Evolutionary conservation across 1,284 basidiomycete species (phyloP).

Genomic region (Melampsora americana): DNA sequence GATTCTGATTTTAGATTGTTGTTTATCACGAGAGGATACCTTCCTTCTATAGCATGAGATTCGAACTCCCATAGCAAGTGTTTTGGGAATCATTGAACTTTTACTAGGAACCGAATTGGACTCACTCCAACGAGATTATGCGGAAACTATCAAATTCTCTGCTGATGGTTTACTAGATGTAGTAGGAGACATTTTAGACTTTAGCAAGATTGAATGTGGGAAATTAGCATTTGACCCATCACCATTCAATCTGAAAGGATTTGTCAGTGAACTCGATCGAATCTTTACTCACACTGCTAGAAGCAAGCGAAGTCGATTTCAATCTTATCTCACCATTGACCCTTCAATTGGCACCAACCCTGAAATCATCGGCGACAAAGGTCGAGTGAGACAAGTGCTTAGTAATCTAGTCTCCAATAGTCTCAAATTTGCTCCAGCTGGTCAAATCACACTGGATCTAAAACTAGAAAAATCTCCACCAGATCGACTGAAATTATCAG

Average conservation of each 20-base stretch:
- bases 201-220: slow-evolving; percentile 52
- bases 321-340: slow-evolving; percentile 30
- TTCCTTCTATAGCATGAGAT: slow-evolving; percentile 50
- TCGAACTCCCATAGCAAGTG: slow-evolving; percentile 53
- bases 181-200: slow-evolving; percentile 53
- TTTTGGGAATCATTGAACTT: slow-evolving; percentile 51
- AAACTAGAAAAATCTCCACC: not conserved
- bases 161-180: slow-evolving; percentile 52
- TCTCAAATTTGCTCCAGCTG: slow-evolving; percentile 52
- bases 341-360: slow-evolving; percentile 47
- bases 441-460: slow-evolving; percentile 4
- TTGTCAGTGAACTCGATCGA: slow-evolving; percentile 45
- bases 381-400: slow-evolving; percentile 51
- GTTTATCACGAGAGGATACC: not conserved
- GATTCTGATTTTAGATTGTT: not conserved
- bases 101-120: slow-evolving; percentile 50
- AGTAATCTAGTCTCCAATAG: slow-evolving; percentile 53
- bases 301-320: slow-evolving; percentile 51
- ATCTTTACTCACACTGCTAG: slow-evolving; percentile 51
- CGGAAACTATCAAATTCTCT: slow-evolving; percentile 53
- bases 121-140: slow-evolving; percentile 51
- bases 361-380: slow-evolving; percentile 50
- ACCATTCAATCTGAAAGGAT: slow-evolving; percentile 49
- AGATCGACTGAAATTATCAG: slow-evolving; percentile 10
- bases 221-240: slow-evolving; percentile 51